Evolutionary conservation across 805 yeast genomes (phyloP).

Genomic region (Kazachstania taianensis): DNA sequence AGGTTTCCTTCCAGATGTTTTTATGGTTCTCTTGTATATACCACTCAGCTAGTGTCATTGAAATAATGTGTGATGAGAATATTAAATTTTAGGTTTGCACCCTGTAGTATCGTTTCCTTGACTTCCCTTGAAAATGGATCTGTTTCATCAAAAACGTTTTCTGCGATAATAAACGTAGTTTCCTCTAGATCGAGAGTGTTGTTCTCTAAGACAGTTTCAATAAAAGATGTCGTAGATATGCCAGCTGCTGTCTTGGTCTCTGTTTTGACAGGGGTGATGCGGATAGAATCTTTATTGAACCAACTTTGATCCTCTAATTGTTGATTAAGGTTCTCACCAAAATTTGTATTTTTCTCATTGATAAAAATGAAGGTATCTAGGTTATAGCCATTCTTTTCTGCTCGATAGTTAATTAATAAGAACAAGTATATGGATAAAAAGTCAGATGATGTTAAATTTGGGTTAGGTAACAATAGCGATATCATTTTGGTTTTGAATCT

Average conservation of each 20-base stretch:
- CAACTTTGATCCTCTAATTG: constrained; percentile 14
- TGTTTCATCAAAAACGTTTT: constrained; percentile 10
- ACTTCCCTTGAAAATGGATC: constrained; percentile 19
- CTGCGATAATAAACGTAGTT: constrained; percentile 22
- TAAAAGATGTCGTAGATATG: constrained; percentile 6
- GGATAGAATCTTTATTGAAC: constrained; percentile 11
- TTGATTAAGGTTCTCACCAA: constrained; percentile 11
- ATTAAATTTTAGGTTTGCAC: constrained; percentile 19
- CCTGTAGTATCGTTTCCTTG: constrained; percentile 13
- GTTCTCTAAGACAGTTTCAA: constrained; percentile 14
- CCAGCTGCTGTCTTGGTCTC: constrained; percentile 6
- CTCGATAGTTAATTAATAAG: constrained; percentile 15
- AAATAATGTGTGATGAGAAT: constrained; percentile 17
- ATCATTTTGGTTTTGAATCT: constrained; percentile 16
- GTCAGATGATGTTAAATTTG: constrained; percentile 22
- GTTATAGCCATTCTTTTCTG: constrained; percentile 8
- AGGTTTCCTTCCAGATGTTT: neutral
- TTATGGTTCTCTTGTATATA: too few species aligned
- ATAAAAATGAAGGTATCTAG: constrained; percentile 13
- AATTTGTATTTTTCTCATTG: constrained; percentile 12
- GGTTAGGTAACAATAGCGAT: constrained; percentile 18
- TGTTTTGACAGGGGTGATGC: constrained; percentile 8
- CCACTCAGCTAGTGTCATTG: too few species aligned
- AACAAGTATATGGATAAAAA: constrained; percentile 20
- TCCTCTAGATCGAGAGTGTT: constrained; percentile 16